These are phyloP conservation scores for Paulownia fortunei DNA, from an alignment of 257 asterid species.

Conservation along the genomic window DNA sequence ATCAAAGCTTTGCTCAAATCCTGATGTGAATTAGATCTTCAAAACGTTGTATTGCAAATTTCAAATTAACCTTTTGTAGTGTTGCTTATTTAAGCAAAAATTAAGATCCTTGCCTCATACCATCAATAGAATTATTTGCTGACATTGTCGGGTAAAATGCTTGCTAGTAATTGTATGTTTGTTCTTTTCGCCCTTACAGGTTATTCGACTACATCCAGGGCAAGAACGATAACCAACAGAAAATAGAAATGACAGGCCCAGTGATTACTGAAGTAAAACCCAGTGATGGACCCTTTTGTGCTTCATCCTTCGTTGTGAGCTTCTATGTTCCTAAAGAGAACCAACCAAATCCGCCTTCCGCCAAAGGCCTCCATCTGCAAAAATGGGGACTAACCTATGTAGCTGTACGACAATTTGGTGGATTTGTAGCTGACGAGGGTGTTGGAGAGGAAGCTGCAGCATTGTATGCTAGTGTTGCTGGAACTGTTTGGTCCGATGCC, in stretches of 20 bases:
- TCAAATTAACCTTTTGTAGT: no score
- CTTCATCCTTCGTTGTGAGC: conserved; percentile 70
- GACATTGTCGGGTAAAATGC: background rate
- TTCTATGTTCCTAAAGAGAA: conserved; percentile 77
- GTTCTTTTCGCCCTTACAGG: conserved; percentile 47
- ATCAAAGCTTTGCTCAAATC: no score
- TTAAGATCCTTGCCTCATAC: no score
- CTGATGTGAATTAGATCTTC: no score
- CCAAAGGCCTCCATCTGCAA: conserved; percentile 63
- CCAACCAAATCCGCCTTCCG: conserved; percentile 72
- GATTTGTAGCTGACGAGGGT: conserved; percentile 59
- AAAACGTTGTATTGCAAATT: no score
- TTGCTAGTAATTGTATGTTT: background rate
- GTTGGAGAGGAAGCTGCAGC: conserved; percentile 73
- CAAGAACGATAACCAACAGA: conserved; percentile 50
- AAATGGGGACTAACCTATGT: conserved; percentile 67
- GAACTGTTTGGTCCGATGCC: conserved; percentile 68
- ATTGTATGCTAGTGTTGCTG: conserved; percentile 54
- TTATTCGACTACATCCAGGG: conserved; percentile 79
- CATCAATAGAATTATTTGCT: background rate
- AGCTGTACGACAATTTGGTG: conserved; percentile 78
- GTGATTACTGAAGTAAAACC: conserved; percentile 74
- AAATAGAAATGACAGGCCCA: conserved; percentile 90
- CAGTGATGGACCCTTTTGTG: conserved; percentile 87
- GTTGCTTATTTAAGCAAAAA: no score